Percentiles rank a stretch among this genome's conserved stretches.
Conservation (phyloP, 2,329 filamentous ascomycete species). For the Epichloe gansuensis region DNA sequence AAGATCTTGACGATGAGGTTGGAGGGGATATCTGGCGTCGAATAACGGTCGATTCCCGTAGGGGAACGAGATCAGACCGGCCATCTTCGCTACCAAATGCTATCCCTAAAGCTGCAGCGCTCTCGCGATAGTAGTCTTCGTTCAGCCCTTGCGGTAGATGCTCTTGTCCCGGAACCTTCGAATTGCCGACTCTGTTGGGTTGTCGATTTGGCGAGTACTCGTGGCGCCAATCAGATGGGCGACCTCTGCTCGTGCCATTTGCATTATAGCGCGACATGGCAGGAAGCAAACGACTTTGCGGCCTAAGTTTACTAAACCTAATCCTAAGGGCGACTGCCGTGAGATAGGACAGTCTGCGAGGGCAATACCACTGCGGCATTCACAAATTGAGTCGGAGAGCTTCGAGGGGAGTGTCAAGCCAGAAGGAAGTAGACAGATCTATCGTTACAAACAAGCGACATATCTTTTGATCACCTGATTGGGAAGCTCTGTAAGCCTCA, state of each 20-base stretch:
- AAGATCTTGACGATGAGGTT: slow-evolving; percentile 11
- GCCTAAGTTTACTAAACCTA: not conserved
- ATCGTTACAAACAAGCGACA: not conserved
- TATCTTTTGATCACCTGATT: not conserved
- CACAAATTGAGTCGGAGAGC: too few relatives aligned
- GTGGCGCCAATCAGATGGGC: not conserved
- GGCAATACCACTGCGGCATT: not conserved
- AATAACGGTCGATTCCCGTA: not conserved
- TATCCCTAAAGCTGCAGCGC: slow-evolving; percentile 2
- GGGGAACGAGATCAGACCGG: not conserved
- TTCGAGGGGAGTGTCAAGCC: too few relatives aligned
- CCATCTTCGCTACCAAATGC: not conserved
- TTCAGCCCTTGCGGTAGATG: not conserved
- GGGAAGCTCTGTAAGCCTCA: not conserved
- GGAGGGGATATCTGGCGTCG: not conserved
- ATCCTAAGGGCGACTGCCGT: not conserved
- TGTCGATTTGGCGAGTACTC: not conserved
- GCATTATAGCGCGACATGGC: not conserved
- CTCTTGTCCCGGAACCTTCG: slow-evolving; percentile 1
- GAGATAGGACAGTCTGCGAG: not conserved
- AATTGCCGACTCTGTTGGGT: not conserved
- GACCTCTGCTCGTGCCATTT: not conserved
- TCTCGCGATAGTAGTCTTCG: slow-evolving; percentile 4
- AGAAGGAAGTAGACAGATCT: not conserved
- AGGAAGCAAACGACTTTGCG: not conserved